phyloP scores from a whole-genome alignment of 106 monocot species.

The Apostasia shenzhenica region DNA sequence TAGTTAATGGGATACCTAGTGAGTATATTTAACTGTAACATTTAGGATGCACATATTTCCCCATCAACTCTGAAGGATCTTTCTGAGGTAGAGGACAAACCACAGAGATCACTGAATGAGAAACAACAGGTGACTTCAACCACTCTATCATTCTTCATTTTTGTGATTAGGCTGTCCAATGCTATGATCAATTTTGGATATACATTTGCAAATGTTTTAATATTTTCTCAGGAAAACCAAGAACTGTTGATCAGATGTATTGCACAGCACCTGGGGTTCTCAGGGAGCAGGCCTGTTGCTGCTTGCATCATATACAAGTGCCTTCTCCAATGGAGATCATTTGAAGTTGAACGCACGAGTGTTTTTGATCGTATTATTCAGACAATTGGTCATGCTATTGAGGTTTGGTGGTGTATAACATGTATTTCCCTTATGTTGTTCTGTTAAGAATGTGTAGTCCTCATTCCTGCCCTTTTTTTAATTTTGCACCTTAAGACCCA shows the following conservation, averaged over 20 bases:
- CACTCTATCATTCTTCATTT: not conserved
- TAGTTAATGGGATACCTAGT: not conserved
- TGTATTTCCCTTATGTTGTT: not conserved
- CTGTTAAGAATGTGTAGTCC: not conserved
- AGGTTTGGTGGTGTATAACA: constrained; percentile 36
- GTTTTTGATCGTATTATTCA: constrained; percentile 98
- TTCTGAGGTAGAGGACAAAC: constrained; percentile 85
- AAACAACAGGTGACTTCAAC: constrained; percentile 70
- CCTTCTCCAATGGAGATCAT: constrained; percentile 99
- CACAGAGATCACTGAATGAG: constrained; percentile 96
- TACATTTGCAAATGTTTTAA: not conserved
- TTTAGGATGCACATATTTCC: constrained; percentile 48
- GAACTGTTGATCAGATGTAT: constrained; percentile 91
- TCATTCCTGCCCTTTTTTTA: constrained; percentile 15
- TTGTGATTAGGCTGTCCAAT: not conserved
- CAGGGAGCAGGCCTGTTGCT: constrained; percentile 79
- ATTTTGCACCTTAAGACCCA: constrained; percentile 53
- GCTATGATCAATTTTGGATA: not conserved
- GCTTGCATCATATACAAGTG: constrained; percentile 98
- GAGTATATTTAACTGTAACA: not conserved
- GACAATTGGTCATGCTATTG: constrained; percentile 98
- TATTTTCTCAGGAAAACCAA: constrained; percentile 75
- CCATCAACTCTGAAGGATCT: constrained; percentile 41
- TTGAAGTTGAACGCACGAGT: constrained; percentile 97
- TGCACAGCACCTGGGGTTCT: constrained; percentile 77